Conservation (phyloP, 2,329 filamentous ascomycete genomes). For the Xylaria sp. region DNA sequence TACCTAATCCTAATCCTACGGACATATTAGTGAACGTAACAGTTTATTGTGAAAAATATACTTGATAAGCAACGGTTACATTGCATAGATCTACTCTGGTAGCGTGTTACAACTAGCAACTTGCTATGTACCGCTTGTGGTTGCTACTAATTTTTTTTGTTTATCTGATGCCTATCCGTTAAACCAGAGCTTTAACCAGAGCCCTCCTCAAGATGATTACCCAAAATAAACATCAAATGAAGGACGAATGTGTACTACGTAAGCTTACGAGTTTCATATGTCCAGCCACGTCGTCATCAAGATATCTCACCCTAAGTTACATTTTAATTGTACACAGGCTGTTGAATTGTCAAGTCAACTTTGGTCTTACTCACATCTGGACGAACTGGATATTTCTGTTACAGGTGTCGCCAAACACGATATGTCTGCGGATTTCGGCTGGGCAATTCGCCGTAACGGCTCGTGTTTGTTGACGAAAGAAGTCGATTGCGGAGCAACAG, state of each 20-base stretch:
- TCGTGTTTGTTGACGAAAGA: slow-evolving; percentile 31
- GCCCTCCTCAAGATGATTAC: not conserved
- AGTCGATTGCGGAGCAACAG: slow-evolving; percentile 37
- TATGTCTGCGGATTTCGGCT: slow-evolving; percentile 27
- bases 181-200: not conserved
- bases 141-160: too few relatives aligned
- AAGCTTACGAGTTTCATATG: too few relatives aligned
- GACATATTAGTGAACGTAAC: not conserved
- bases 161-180: not conserved
- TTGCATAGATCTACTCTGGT: not conserved
- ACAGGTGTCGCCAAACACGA: too few relatives aligned
- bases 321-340: too few relatives aligned
- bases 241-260: too few relatives aligned
- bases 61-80: not conserved
- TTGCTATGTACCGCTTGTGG: not conserved
- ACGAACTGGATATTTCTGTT: not conserved
- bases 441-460: slow-evolving; percentile 39
- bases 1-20: not conserved
- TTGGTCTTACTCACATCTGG: not conserved
- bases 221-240: not conserved
- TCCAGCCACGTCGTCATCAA: too few relatives aligned
- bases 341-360: not conserved
- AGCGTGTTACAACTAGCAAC: too few relatives aligned
- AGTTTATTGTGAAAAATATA: not conserved
- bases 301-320: too few relatives aligned